Base-by-base conservation (phyloP, 1,284 basidiomycete species). In the Pterulicium gracile region DNA sequence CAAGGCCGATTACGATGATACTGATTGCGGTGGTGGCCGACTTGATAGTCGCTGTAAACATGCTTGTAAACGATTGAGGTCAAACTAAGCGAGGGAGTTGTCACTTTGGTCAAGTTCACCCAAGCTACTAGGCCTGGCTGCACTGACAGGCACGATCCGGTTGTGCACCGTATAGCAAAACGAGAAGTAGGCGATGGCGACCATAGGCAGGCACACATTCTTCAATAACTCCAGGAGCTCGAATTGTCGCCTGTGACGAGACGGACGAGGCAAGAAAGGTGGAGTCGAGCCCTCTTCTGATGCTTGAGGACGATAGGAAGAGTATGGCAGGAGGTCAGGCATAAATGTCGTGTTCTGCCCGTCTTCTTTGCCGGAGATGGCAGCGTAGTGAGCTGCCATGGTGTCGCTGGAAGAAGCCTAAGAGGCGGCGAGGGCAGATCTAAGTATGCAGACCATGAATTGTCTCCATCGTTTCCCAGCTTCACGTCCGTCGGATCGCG, bases 101-200 rank as follows among this genome's bases (percentile, higher is more conserved):
- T n/a, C n/a, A n/a, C n/a, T n/a, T n/a, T n/a, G n/a, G n/a, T n/a
- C n/a, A n/a, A n/a, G n/a, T n/a, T n/a, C n/a, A n/a, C n/a, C n/a
- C n/a, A n/a, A n/a, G n/a, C n/a, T n/a, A n/a, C n/a, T n/a, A n/a
- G n/a, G n/a, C n/a, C n/a, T n/a, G n/a, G n/a, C n/a, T n/a, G n/a
- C n/a, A 21, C 46, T 57, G 36, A 60, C 51, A 22, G 58, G 59
- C 2, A 60, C 55, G 4, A 51, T 49, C 18, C 23, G 49, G 7
- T 51, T 47, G 35, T 58, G 58, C 13, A 58, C 58, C 1, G 51
- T 44, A 15, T 62, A 60, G 48, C 58, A 60, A 34, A 60, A 60
- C 0, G 52, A 50, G 12, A 60, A 47, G 46, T 57, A 60, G 10
- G 32, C 56, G 23, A 62, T 53, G 1, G 58, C 55, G 2, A 50